A percentile compares a stretch with the other conserved stretches of the same genome.
Evolutionary conservation across 2,329 filamentous ascomycete species (phyloP).

Genomic region (Trichoderma breve): DNA sequence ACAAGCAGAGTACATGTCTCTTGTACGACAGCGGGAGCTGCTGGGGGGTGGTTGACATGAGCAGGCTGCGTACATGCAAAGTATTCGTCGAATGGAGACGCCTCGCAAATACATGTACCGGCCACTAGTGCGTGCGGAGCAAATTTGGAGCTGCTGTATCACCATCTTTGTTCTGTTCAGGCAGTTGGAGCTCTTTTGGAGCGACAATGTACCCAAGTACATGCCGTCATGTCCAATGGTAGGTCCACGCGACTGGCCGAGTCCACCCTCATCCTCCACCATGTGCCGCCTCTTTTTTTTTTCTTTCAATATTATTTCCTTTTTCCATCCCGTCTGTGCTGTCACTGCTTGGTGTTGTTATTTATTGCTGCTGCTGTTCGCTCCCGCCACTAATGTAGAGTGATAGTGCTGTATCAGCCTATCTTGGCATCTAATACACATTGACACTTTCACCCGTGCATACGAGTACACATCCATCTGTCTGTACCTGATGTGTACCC

Average conservation of each 20-base stretch:
- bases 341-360: not conserved
- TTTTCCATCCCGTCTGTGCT: not conserved
- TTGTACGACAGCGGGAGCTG: not conserved
- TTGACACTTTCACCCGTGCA: no score
- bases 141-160: conserved; percentile 18
- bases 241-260: not conserved
- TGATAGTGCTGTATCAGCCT: not conserved
- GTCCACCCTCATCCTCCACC: not conserved
- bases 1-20: not conserved
- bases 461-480: no score
- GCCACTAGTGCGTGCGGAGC: conserved; percentile 15
- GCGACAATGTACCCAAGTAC: not conserved
- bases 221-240: not conserved
- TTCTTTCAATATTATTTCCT: not conserved
- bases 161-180: conserved; percentile 8
- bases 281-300: not conserved
- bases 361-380: not conserved
- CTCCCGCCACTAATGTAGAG: not conserved
- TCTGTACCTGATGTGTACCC: not conserved
- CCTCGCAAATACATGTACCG: not conserved
- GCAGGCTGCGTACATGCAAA: not conserved
- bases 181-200: conserved; percentile 4
- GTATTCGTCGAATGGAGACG: not conserved
- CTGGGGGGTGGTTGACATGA: not conserved
- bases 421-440: no score